Base-by-base conservation (phyloP, 169 alveolate species). In the Plasmodium berghei region DNA sequence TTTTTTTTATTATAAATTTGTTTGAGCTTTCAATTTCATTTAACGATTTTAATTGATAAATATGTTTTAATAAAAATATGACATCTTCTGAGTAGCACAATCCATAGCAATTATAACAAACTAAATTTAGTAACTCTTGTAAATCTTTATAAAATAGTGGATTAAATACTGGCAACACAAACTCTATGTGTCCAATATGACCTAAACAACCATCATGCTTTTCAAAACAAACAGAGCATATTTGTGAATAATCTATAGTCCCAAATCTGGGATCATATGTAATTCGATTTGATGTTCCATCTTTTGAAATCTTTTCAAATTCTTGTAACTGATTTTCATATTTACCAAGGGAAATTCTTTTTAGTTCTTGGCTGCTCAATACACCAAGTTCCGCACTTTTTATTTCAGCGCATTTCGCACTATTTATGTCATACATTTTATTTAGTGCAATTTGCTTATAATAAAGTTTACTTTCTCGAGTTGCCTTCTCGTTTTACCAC, bases 221-320 rank as follows among this genome's bases (percentile, higher is more conserved):
- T 75, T 95, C 98, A 54, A 90, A 83, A 89, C 99, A 98, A 20
- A 97, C 94, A 10, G 97, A 92, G 91, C 97, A 93, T 49, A 93
- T 93, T 83, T 95, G 95, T 88, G 96, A 97, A 69, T 94, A 94
- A 40, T 98, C 98, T 28, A 97, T 95, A 0, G 98, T 98, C 1
- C 99, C 99, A 94, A 97, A 93, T 22, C 97, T 90, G n/a, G 98
- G 97, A 89, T 98, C 99, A 73, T 96, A 96, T 18, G 96, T 88
- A 58, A 99, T 97, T 40, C 80, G 72, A 22, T 59, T 63, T 56
- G 71, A 87, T 10, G 93, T 87, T 46, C 94, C 92, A 52, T 85
- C 91, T 67, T 62, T 34, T 4, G 71, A 77, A 9, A 8, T 26
- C 42, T 34, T 70, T 14, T 66, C 85, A 83, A 18, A 66, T 9